Conservation (phyloP, 345 rosid species). For the Syzygium grande region DNA sequence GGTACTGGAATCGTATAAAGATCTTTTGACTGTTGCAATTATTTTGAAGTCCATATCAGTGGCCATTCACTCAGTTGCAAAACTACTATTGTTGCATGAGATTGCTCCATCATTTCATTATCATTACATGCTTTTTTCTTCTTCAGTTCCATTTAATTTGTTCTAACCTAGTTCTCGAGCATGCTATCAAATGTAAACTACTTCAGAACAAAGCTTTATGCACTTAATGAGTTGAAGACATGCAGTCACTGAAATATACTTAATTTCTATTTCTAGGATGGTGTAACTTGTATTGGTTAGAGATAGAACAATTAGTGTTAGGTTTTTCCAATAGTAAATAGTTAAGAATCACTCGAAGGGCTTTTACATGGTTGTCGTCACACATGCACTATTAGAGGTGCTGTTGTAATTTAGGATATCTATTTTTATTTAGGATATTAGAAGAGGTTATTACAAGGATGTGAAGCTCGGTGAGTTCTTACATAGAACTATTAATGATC, state of each 20-base stretch:
- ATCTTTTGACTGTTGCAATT: background rate
- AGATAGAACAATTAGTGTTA: background rate
- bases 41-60: background rate
- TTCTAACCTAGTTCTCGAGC: background rate
- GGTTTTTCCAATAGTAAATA: background rate
- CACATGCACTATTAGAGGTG: background rate
- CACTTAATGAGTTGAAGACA: background rate
- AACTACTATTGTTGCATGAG: background rate
- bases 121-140: background rate
- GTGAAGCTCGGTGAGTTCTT: background rate
- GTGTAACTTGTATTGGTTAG: background rate
- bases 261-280: background rate
- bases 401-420: background rate
- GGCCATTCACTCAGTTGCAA: background rate
- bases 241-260: background rate
- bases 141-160: background rate
- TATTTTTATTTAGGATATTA: background rate
- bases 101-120: background rate
- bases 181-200: background rate
- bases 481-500: background rate
- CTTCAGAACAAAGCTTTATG: background rate
- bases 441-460: background rate
- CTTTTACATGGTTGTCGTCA: background rate
- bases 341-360: background rate
- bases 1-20: constrained; percentile 25